phyloP scores from a whole-genome alignment of 2,329 filamentous ascomycete genomes.

The Myriosclerotinia scirpicola region DNA sequence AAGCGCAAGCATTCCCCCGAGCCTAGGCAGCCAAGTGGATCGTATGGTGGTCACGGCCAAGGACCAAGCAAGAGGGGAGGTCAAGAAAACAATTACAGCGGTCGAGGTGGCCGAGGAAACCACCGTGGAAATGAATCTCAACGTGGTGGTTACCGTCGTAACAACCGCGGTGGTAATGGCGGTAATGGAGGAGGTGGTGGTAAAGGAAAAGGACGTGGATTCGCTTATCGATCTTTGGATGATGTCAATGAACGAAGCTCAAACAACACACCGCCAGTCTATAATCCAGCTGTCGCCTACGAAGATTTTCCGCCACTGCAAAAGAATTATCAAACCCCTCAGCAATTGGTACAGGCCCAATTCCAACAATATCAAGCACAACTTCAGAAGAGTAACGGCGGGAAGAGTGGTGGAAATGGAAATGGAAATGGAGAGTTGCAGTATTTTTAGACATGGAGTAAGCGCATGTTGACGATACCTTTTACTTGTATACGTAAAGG shows the following conservation, averaged over 20 bases:
- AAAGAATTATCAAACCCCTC: conserved; percentile 40
- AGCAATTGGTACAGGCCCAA: conserved; percentile 40
- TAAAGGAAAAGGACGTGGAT: conserved; percentile 48
- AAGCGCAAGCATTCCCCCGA: conserved; percentile 63
- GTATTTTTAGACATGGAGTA: conserved; percentile 31
- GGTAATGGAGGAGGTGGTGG: conserved; percentile 35
- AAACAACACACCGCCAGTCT: conserved; percentile 40
- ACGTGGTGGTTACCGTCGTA: conserved; percentile 36
- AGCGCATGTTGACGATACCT: neutral
- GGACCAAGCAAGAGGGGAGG: conserved; percentile 39
- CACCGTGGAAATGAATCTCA: conserved; percentile 48
- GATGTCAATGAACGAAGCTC: conserved; percentile 55
- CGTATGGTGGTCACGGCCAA: conserved; percentile 38
- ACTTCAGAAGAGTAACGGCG: conserved; percentile 36
- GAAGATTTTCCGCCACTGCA: conserved; percentile 42
- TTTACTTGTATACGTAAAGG: neutral
- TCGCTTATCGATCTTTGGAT: conserved; percentile 66
- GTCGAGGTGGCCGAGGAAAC: conserved; percentile 40
- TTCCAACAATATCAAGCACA: conserved; percentile 39
- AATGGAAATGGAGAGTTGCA: conserved; percentile 36
- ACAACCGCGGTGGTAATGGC: conserved; percentile 37
- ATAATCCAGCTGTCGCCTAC: conserved; percentile 40
- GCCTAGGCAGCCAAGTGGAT: conserved; percentile 34
- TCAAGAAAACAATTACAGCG: conserved; percentile 35
- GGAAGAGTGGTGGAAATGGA: conserved; percentile 23